Evolutionary conservation across 208 protist species (phyloP).

Genomic region (Trypanosomatidae sp.): DNA sequence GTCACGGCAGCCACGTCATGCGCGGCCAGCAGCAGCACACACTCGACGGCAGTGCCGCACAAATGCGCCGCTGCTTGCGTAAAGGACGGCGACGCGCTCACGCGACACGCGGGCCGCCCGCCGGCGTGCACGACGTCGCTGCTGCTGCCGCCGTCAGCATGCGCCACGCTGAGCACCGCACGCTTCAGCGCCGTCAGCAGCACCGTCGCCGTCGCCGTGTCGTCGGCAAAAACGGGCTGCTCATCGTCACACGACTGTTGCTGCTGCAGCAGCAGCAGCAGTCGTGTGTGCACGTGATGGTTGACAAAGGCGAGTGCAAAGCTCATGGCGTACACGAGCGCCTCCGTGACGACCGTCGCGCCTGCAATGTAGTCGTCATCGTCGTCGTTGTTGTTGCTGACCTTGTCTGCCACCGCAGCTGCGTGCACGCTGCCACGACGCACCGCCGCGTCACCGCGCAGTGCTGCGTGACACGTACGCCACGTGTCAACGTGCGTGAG

Average conservation of each 20-base stretch:
- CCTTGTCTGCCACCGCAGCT: background rate
- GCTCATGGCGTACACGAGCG: conserved; percentile 64
- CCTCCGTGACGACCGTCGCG: conserved; percentile 24
- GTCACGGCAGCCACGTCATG: no score
- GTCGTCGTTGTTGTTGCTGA: background rate
- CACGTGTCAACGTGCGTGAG: conserved; percentile 71
- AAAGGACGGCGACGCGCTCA: no score
- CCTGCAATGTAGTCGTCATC: background rate
- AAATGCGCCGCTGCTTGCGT: no score
- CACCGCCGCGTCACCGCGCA: conserved; percentile 2
- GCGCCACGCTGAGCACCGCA: conserved; percentile 11
- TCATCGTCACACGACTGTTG: background rate
- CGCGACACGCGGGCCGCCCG: no score
- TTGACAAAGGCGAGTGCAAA: conserved; percentile 36
- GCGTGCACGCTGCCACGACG: background rate
- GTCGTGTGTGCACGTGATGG: conserved; percentile 18
- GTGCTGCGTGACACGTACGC: conserved; percentile 20
- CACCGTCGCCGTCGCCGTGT: conserved; percentile 2
- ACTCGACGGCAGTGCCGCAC: no score
- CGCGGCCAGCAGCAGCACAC: no score
- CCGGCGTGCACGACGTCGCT: no score
- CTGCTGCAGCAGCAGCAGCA: background rate
- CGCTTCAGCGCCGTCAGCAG: conserved; percentile 18
- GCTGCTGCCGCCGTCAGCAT: conserved; percentile 19
- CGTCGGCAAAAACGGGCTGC: conserved; percentile 3